Base-by-base conservation (phyloP, 441 rosid genomes). In the Erysimum pusillum region DNA sequence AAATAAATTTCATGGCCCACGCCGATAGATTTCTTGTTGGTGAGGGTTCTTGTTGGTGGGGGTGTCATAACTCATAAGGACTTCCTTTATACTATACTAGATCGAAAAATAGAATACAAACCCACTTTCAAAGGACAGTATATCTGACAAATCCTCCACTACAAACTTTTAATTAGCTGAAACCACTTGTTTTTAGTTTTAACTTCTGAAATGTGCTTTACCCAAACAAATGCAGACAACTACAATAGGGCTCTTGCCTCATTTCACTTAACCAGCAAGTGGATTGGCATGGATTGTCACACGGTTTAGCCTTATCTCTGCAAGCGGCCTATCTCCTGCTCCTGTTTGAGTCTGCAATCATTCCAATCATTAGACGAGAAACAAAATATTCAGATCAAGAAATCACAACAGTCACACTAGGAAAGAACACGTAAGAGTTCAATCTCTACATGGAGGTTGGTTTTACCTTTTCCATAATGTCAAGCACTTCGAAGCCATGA, bases 251-350 rank as follows among this genome's bases (percentile, higher is more conserved):
- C 54, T 31, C n/a, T 41, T 22, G 58, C 36, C 59, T 14, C 13
- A 2, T 14, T 28, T 41, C 36, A 38, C 81, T 58, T 85, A 95
- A 71, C 88, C 98, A 72, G 99, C 97, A 32, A 93, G 97, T 18
- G 99, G 99, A 77, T 93, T 95, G 61, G 98, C 98, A 67, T 95
- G 99, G 79, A 89, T 85, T 0, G 99, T 93, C 67, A 95, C 91
- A 7, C 98, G 97, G 80, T 93, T 95, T 75, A 95, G 76, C 81
- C 99, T 86, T 70, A 95, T 91, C 85, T 95, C 99, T 4, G 99
- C 98, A 57, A 90, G 97, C 36, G 99, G 99, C 70, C 95, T 79
- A 80, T 95, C 97, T 36, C 98, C 93, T 1, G 91, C 67, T 39
- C 97, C 98, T n/a, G 90, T 93, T 79, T 71, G 98, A 65, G 98